A percentile compares a stretch with the other conserved stretches of the same genome.
These are phyloP conservation scores for Cyclotella kingstonii DNA, from an alignment of 108 stramenopile genomes.

Conservation along the genomic window DNA sequence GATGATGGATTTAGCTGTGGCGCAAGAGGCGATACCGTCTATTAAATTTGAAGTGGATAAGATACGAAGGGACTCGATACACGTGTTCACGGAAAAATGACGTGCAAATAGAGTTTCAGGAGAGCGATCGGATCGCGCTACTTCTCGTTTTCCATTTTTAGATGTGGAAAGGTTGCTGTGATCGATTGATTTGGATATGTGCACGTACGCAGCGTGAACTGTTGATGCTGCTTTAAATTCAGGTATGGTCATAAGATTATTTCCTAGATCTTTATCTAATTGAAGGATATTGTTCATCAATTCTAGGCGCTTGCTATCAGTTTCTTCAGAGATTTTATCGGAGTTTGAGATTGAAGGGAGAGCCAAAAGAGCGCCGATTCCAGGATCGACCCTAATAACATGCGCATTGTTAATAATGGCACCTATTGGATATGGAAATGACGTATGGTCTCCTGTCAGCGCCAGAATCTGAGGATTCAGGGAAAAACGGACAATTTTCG, in stretches of 20 bases:
- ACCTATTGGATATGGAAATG: slow-evolving; percentile 50
- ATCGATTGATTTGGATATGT: slow-evolving; percentile 84
- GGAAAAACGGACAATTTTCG: slow-evolving; percentile 79
- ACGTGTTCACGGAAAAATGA: slow-evolving; percentile 67
- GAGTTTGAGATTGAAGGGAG: slow-evolving; percentile 45
- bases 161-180: slow-evolving; percentile 11
- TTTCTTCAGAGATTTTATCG: slow-evolving; percentile 5
- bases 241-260: slow-evolving; percentile 43
- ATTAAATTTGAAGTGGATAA: slow-evolving; percentile 60
- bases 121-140: slow-evolving; percentile 18
- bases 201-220: slow-evolving; percentile 70
- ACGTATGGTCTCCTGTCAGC: slow-evolving; percentile 21
- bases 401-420: slow-evolving; percentile 59
- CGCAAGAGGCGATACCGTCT: slow-evolving; percentile 79
- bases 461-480: slow-evolving; percentile 67
- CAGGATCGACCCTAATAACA: slow-evolving; percentile 78
- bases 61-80: slow-evolving; percentile 66
- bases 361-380: slow-evolving; percentile 80
- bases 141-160: slow-evolving; percentile 35
- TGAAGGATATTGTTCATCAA: slow-evolving; percentile 2
- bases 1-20: slow-evolving; percentile 71
- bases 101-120: slow-evolving; percentile 66
- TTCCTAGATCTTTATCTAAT: slow-evolving; percentile 39
- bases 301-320: slow-evolving; percentile 1
- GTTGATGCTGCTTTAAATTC: slow-evolving; percentile 53